Evolutionary conservation across 345 rosid genomes (phyloP).

Genomic region (Luvunga scandens): DNA sequence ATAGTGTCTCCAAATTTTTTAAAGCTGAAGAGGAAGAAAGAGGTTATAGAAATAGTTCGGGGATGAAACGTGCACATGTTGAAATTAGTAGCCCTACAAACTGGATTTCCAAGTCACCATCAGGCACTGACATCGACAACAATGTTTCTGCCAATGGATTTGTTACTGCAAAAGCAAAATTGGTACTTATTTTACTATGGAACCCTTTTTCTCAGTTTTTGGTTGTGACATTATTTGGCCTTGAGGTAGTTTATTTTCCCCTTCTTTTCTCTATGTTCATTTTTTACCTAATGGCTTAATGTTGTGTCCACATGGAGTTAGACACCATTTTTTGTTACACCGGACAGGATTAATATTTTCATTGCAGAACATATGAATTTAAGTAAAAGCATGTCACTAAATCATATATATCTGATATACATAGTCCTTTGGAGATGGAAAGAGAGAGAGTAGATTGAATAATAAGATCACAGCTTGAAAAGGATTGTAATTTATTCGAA

Average conservation of each 20-base stretch:
- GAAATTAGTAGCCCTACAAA: constrained; percentile 49
- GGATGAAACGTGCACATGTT: constrained; percentile 61
- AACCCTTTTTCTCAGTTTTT: background rate
- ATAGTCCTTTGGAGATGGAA: background rate
- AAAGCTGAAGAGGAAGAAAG: constrained; percentile 54
- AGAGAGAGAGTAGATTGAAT: background rate
- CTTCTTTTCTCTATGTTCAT: background rate
- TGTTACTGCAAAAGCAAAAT: constrained; percentile 82
- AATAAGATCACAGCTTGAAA: background rate
- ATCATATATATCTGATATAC: background rate
- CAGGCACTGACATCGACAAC: constrained; percentile 34
- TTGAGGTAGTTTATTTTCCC: background rate
- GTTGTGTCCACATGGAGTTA: background rate
- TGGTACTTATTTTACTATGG: constrained; percentile 47
- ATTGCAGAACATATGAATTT: background rate
- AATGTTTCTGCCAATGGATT: constrained; percentile 64
- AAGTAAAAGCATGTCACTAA: background rate
- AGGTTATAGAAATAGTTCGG: constrained; percentile 33
- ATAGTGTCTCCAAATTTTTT: constrained; percentile 19
- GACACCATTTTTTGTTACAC: background rate
- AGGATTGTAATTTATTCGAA: background rate
- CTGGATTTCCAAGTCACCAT: constrained; percentile 32
- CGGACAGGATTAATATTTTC: background rate
- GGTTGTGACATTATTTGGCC: background rate
- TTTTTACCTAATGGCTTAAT: background rate